Evolutionary conservation across 2,329 filamentous ascomycete species (phyloP).

Genomic region (Nigrograna mackinnonii): DNA sequence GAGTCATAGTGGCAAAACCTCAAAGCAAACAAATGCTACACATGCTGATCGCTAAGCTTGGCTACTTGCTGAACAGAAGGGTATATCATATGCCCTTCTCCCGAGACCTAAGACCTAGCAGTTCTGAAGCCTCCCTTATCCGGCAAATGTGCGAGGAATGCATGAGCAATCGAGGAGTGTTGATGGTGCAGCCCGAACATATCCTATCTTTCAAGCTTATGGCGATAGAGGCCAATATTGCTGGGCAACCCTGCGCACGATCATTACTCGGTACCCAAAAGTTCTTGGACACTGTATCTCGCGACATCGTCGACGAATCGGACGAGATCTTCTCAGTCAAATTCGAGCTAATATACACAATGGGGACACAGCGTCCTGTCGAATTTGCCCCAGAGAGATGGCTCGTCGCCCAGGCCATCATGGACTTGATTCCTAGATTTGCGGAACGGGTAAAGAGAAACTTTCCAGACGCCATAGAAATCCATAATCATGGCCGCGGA

Average conservation of each 20-base stretch:
- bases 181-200: neutral
- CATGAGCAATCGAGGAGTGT: too few species aligned
- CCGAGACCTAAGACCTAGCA: conserved; percentile 25
- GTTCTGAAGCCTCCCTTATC: too few species aligned
- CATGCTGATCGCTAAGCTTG: conserved; percentile 58
- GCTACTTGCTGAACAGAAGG: conserved; percentile 57
- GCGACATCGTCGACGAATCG: neutral
- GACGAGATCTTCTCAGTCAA: neutral
- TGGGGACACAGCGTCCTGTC: neutral
- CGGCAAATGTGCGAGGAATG: too few species aligned
- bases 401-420: neutral
- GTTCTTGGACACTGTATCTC: neutral
- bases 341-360: neutral
- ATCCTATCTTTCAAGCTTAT: neutral
- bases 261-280: too few species aligned
- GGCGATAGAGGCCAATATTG: neutral
- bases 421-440: neutral
- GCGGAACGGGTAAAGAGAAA: neutral
- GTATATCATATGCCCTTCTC: conserved; percentile 64
- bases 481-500: neutral
- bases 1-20: conserved; percentile 61
- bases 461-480: neutral
- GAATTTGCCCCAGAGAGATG: neutral
- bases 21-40: conserved; percentile 62
- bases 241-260: too few species aligned